Percentiles rank a stretch among this genome's conserved stretches.
Evolutionary conservation across 768 basidiomycete genomes (phyloP).

Genomic region (Antrodiella citrinella): DNA sequence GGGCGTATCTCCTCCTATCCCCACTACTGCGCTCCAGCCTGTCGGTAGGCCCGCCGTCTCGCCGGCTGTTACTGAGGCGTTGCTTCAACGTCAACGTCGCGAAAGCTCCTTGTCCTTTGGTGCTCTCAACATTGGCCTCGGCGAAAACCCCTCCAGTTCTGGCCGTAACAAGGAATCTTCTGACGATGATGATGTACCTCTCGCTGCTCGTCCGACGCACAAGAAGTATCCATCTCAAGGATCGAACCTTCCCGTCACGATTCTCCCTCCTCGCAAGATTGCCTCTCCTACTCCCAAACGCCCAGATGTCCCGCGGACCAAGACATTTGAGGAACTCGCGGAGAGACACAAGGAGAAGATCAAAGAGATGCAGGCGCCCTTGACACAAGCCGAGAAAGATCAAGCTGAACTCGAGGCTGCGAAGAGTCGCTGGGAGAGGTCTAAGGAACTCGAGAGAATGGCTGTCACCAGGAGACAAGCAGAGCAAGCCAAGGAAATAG

Average conservation of each 20-base stretch:
- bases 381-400: constrained; percentile 76
- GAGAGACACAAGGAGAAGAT: constrained; percentile 84
- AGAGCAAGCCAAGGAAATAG: constrained; percentile 43
- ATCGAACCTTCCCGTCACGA: constrained; percentile 29
- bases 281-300: constrained; percentile 39
- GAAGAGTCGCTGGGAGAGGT: constrained; percentile 74
- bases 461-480: constrained; percentile 65
- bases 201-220: constrained; percentile 15
- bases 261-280: constrained; percentile 38
- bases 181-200: constrained; percentile 36
- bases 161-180: background rate
- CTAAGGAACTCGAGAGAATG: constrained; percentile 66
- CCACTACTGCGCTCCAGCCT: constrained; percentile 21
- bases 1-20: constrained; percentile 73
- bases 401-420: constrained; percentile 70
- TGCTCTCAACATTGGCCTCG: background rate
- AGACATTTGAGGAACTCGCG: constrained; percentile 81
- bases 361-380: constrained; percentile 70
- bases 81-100: constrained; percentile 60
- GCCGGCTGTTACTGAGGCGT: constrained; percentile 67
- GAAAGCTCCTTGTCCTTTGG: constrained; percentile 54
- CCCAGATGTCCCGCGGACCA: constrained; percentile 43
- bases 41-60: constrained; percentile 45
- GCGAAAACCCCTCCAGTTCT: background rate
- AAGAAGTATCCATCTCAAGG: constrained; percentile 17